A percentile compares a stretch with the other conserved stretches of the same genome.
Evolutionary conservation across 129 eudicot genomes (phyloP).

Genomic region (Tagetes erecta): DNA sequence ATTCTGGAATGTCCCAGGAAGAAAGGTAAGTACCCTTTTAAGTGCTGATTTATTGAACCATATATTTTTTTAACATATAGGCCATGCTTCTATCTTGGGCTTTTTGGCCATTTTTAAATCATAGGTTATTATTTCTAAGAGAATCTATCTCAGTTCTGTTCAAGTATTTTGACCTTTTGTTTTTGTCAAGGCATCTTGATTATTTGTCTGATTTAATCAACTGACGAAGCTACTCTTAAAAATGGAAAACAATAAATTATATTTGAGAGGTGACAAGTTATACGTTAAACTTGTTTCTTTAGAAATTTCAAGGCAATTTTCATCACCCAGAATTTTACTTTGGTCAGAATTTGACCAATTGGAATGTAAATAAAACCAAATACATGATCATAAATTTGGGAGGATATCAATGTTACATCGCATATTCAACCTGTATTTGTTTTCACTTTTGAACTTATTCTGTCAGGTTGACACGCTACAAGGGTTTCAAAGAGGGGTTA

Average conservation of each 20-base stretch:
- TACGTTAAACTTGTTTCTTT: not conserved
- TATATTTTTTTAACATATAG: not conserved
- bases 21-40: slow-evolving; percentile 54
- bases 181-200: not conserved
- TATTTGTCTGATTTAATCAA: not conserved
- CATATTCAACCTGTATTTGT: not conserved
- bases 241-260: not conserved
- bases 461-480: slow-evolving; percentile 79
- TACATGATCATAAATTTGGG: not conserved
- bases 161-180: not conserved
- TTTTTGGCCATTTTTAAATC: not conserved
- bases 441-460: not conserved
- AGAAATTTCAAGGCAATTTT: not conserved
- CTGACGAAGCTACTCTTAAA: not conserved
- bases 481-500: slow-evolving; percentile 82
- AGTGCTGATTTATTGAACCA: not conserved
- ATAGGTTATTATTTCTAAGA: too few species aligned
- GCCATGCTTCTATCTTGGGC: not conserved
- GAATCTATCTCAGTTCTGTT: not conserved
- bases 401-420: not conserved
- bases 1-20: slow-evolving; percentile 97
- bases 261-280: not conserved
- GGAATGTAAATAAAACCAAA: not conserved
- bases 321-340: not conserved
- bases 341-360: not conserved